Evolutionary conservation across 2,329 filamentous ascomycete species (phyloP).

Genomic region (Penicillium sp.): DNA sequence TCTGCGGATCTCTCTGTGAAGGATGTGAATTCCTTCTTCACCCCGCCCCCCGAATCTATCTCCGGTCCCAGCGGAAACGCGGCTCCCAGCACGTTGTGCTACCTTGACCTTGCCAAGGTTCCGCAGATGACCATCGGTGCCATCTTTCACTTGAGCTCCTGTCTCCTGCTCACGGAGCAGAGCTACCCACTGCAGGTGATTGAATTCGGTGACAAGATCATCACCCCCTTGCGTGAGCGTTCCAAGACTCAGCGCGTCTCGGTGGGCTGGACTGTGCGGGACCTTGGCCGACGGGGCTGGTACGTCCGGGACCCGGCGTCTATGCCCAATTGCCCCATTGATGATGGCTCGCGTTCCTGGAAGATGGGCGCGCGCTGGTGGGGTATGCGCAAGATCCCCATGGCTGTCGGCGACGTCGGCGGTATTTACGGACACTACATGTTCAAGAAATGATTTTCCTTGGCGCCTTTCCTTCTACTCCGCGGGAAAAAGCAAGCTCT

Average conservation of each 20-base stretch:
- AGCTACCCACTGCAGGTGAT: slow-evolving; percentile 72
- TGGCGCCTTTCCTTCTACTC: slow-evolving; percentile 14
- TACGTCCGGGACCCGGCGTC: slow-evolving; percentile 52
- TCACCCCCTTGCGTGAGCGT: slow-evolving; percentile 62
- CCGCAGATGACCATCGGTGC: slow-evolving; percentile 54
- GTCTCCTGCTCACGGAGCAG: slow-evolving; percentile 56
- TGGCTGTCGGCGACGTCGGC: slow-evolving; percentile 55
- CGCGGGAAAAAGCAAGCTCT: slow-evolving; percentile 16
- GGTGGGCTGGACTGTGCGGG: slow-evolving; percentile 69
- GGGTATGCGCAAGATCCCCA: slow-evolving; percentile 71
- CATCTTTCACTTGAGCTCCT: slow-evolving; percentile 56
- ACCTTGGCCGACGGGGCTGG: slow-evolving; percentile 67
- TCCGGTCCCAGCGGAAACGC: slow-evolving; percentile 13
- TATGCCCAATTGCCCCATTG: slow-evolving; percentile 36
- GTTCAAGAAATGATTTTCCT: slow-evolving; percentile 49
- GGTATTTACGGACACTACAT: slow-evolving; percentile 60
- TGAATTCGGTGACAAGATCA: slow-evolving; percentile 68
- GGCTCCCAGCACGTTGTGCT: slow-evolving; percentile 56
- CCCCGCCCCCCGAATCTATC: slow-evolving; percentile 32
- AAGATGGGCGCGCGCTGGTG: slow-evolving; percentile 82
- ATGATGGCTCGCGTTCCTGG: slow-evolving; percentile 65
- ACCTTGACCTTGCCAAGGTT: slow-evolving; percentile 74
- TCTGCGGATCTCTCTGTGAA: slow-evolving; percentile 61
- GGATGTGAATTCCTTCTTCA: slow-evolving; percentile 65
- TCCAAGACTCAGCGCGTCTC: slow-evolving; percentile 52